Evolutionary conservation across 2,329 filamentous ascomycete species (phyloP), one percentile per base, ranked within the genome.

Genomic region (Fusarium sulawesiense): DNA sequence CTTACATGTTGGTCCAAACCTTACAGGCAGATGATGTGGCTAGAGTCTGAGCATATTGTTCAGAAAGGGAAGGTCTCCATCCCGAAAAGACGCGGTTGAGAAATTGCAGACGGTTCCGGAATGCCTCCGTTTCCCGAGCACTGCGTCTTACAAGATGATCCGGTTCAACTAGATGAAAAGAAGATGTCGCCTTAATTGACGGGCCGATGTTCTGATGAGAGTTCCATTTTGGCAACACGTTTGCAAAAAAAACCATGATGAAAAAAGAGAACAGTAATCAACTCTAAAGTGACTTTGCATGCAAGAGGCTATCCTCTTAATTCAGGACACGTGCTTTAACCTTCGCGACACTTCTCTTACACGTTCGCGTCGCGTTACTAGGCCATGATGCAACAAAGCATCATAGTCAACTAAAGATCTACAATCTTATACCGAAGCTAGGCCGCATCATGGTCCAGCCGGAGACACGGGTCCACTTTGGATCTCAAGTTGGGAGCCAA

Each of bases 391-490:
- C 53, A 50, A 14, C 7, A 60, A 71, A 23, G 14, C 23, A 30
- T 3, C 7, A 57, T 64, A 70, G 2, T 4, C 12, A 37, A 10
- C 7, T 53, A 67, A 4, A 25, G 50, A 18, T 21, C 11, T 18
- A 4, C 8, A 54, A 0, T n/a, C 37, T 27, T 29, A 21, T 70
- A 70, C 18, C 20, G 67, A 57, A 37, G 48, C 27, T 32, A 14
- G 30, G 12, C 55, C 54, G 66, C 63, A 64, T 70, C 63, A 71
- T 70, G 53, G 63, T 54, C 54, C 59, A 70, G 41, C 53, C 53
- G 45, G 32, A 40, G 34, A 48, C 34, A 40, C 12, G 45, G 61
- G 21, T 45, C 67, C 67, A 70, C 67, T 34, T 60, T 41, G 30
- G 29, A 57, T 37, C 34, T 63, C 58, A 50, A 40, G n/a, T 49